Conservation (phyloP, 1,139 yeast genomes). For the Debaryomyces sp. region DNA sequence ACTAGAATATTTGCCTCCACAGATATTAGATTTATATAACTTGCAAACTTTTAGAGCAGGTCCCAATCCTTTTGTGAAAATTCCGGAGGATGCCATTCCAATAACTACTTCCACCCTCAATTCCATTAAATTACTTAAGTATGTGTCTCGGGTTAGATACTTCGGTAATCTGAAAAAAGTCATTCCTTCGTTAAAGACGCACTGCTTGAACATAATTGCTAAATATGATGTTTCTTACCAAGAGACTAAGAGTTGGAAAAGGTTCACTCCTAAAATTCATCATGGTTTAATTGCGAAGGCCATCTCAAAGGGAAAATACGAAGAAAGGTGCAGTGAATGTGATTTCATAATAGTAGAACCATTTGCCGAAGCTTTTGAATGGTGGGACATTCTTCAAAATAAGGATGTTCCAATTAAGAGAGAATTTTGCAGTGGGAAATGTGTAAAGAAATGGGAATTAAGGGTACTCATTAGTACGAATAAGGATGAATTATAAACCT, state of each 20-base stretch:
- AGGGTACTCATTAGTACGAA: conserved; percentile 3
- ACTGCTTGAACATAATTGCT: conserved; percentile 41
- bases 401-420: conserved; percentile 40
- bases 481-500: not conserved
- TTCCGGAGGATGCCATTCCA: conserved; percentile 32
- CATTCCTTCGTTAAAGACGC: conserved; percentile 35
- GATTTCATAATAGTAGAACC: conserved; percentile 41
- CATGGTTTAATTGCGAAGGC: conserved; percentile 40
- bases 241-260: conserved; percentile 48
- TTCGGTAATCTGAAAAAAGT: conserved; percentile 13
- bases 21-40: conserved; percentile 34
- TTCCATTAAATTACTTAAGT: conserved; percentile 16
- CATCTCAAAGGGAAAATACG: conserved; percentile 41
- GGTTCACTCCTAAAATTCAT: conserved; percentile 36
- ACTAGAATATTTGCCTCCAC: conserved; percentile 37
- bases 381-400: conserved; percentile 51
- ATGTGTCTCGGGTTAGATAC: conserved; percentile 28
- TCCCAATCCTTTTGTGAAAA: conserved; percentile 42
- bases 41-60: conserved; percentile 43
- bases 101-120: conserved; percentile 16
- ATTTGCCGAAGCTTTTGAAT: conserved; percentile 44
- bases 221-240: conserved; percentile 47
- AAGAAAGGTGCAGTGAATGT: conserved; percentile 43
- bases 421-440: conserved; percentile 44
- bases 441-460: conserved; percentile 31